Base-by-base conservation (phyloP, 73 alveolate species). In the Urostyla sp. region DNA sequence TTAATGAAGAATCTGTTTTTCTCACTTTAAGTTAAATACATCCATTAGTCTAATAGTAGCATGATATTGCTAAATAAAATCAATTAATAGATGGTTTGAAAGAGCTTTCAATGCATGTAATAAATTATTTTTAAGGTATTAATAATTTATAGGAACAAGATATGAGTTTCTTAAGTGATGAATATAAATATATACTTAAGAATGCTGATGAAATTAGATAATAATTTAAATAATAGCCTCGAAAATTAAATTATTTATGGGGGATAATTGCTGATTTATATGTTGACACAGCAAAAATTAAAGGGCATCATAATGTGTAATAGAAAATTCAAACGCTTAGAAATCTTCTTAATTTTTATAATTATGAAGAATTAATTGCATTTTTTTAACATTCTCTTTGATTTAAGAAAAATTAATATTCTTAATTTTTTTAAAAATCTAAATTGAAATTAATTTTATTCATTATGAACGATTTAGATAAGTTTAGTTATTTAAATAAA, bases 231-330 rank as follows among this genome's bases (percentile, higher is more conserved):
- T 49, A 5, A 15, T 83, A 84, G 44, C 92, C 92, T 1, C 56
- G 92, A 46, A 84, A 84, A 51, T 46, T 84, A 27, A 73, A 72
- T 24, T 84, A 48, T 48, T 50, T 84, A n/a, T 84, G 92, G 92
- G 92, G 92, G 15, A 84, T 84, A 27, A 84, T 84, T 15, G 92
- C 92, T n/a, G 92, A 84, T 53, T 49, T 84, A 59, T 84, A 84
- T 63, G 56, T 54, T 54, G 92, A 84, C 40, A 58, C 82, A 2
- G 92, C 92, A 30, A 67, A 74, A n/a, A 84, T 84, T 18, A 83
- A 73, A 32, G 91, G 91, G 28, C 66, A 54, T 24, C 91, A 83
- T 57, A 76, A 83, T 32, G 86, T 83, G 35, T 50, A 67, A 10
- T n/a, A 67, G 23, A 58, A 78, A 11, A 83, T 83, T 13, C 83